Evolutionary conservation across 768 basidiomycete genomes (phyloP).

Genomic region (Mycena pura): DNA sequence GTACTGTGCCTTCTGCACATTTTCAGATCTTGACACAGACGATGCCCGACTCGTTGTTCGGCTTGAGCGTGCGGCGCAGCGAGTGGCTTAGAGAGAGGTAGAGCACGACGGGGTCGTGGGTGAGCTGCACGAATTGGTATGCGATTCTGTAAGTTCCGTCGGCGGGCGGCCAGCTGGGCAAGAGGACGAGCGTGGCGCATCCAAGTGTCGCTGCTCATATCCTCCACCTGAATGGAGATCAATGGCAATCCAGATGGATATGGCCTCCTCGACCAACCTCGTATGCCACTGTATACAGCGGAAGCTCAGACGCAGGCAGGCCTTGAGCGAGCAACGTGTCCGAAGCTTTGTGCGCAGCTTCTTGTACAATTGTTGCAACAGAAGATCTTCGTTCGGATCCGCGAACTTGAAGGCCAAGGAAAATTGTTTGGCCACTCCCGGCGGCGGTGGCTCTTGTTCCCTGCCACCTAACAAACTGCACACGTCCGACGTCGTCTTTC

Average conservation of each 20-base stretch:
- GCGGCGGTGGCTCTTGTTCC: too few species aligned
- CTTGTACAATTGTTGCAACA: constrained; percentile 8
- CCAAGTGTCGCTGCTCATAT: constrained; percentile 3
- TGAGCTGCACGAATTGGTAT: constrained; percentile 10
- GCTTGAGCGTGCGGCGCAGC: constrained; percentile 7
- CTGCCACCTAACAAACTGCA: not conserved
- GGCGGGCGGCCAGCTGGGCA: constrained; percentile 4
- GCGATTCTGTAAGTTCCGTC: constrained; percentile 8
- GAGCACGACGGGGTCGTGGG: constrained; percentile 4
- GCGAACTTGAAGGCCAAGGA: not conserved
- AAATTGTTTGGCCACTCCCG: not conserved
- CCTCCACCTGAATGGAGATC: constrained; percentile 1
- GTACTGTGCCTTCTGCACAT: too few species aligned
- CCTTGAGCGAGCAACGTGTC: constrained; percentile 5
- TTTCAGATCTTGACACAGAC: too few species aligned
- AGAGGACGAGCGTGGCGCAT: constrained; percentile 5
- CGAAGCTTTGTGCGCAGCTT: not conserved
- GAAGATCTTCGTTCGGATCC: constrained; percentile 2
- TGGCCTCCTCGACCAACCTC: not conserved
- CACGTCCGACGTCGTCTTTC: not conserved
- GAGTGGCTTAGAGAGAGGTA: constrained; percentile 3
- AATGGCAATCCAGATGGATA: not conserved
- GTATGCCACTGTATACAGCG: constrained; percentile 6
- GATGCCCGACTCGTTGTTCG: constrained; percentile 4
- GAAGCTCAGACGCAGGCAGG: not conserved